Evolutionary conservation across 192 early-diverging fungal species (phyloP).

Genomic region (Gonapodya prolifera): DNA sequence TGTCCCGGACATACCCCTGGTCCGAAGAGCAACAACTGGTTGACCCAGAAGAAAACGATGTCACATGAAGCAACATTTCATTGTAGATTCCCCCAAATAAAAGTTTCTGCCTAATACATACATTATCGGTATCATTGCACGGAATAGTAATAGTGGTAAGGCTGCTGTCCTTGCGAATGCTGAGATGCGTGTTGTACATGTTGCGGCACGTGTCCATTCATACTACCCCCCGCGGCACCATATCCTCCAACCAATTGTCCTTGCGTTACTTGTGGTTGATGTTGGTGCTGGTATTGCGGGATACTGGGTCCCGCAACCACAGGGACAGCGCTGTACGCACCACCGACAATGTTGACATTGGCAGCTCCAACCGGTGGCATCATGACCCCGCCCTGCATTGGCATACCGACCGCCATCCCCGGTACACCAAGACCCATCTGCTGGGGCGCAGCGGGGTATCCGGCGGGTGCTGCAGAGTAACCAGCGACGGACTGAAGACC

Average conservation of each 20-base stretch:
- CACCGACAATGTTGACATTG: not conserved
- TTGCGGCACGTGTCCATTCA: too few species aligned
- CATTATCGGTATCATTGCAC: not conserved
- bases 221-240: too few species aligned
- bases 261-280: not conserved
- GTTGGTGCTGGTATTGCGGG: not conserved
- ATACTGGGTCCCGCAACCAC: not conserved
- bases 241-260: too few species aligned
- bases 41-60: not conserved
- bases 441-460: not conserved
- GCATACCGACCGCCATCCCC: not conserved
- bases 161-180: not conserved
- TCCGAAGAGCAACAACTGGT: not conserved
- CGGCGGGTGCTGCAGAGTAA: not conserved
- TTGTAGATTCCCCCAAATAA: not conserved
- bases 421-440: not conserved
- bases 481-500: not conserved
- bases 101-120: not conserved
- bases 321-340: not conserved
- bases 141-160: not conserved
- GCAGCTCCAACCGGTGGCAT: not conserved
- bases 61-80: not conserved
- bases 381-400: not conserved
- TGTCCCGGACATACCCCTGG: not conserved
- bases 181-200: not conserved